A percentile compares a stretch with the other conserved stretches of the same genome.
These are phyloP conservation scores for Casuarina cunninghamiana DNA, from an alignment of 306 rosid species.

Conservation along the genomic window DNA sequence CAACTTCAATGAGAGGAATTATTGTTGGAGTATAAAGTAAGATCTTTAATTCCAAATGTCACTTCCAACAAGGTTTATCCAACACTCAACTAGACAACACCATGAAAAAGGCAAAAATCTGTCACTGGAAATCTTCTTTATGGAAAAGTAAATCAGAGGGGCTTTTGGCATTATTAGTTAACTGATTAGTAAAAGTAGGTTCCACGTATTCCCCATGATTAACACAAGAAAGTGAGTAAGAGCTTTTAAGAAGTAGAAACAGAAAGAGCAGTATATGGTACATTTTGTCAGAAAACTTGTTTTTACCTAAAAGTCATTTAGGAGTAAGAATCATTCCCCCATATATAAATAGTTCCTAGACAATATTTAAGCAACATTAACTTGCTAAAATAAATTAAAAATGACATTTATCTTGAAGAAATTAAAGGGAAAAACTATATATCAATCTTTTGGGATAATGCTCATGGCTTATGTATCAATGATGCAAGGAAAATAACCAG, in stretches of 20 bases:
- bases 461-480: no score
- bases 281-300: no score
- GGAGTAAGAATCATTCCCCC: no score
- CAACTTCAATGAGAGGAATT: not conserved
- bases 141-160: conserved; percentile 1
- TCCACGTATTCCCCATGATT: conserved; percentile 4
- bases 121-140: conserved; percentile 6
- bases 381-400: no score
- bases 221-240: not conserved
- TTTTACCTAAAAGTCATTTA: no score
- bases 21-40: not conserved
- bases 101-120: not conserved
- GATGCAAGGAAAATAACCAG: no score
- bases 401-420: no score
- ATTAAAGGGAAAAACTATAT: no score
- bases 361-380: no score
- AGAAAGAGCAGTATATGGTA: not conserved
- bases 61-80: conserved; percentile 14
- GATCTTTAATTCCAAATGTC: not conserved
- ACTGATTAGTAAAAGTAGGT: not conserved
- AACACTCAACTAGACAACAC: conserved; percentile 3
- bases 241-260: not conserved
- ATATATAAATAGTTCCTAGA: no score
- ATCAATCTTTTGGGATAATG: no score
- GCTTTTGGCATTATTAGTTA: conserved; percentile 2